Conservation (phyloP, 306 rosid genomes). For the Castanospermum australe region DNA sequence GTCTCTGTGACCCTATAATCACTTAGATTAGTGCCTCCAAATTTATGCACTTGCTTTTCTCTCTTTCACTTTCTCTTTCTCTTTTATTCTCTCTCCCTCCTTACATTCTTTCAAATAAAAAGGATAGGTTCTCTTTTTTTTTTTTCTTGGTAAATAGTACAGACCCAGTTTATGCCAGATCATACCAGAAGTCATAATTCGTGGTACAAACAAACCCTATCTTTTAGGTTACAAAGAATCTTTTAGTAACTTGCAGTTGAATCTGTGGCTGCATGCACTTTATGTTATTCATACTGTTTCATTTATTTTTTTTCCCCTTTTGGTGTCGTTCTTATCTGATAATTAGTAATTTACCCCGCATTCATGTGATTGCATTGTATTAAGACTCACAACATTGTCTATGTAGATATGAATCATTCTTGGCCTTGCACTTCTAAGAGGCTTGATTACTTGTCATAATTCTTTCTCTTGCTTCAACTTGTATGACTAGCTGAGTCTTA, state of each 20-base stretch:
- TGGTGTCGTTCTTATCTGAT: background rate
- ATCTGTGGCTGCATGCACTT: background rate
- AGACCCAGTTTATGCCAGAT: background rate
- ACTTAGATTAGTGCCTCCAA: conserved; percentile 8
- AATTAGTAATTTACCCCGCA: background rate
- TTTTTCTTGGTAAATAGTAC: background rate
- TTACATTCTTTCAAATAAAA: background rate
- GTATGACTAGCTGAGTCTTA: conserved; percentile 3
- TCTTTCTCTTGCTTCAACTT: conserved; percentile 15
- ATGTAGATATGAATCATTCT: too few species aligned
- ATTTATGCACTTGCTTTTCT: background rate
- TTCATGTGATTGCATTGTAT: background rate
- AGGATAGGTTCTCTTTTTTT: background rate
- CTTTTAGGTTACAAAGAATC: background rate
- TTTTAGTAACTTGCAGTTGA: background rate
- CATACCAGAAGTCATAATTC: background rate
- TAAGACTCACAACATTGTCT: too few species aligned
- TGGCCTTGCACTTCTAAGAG: background rate
- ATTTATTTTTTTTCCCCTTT: too few species aligned
- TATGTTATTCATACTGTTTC: too few species aligned
- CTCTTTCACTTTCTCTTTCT: background rate
- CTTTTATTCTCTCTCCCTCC: background rate
- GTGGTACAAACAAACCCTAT: background rate
- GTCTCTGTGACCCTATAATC: background rate
- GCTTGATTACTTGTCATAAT: background rate